Percentiles rank a stretch among this genome's conserved stretches.
Evolutionary conservation across 2,329 filamentous ascomycete species (phyloP).

Genomic region (Tolypocladium ophioglossoides): DNA sequence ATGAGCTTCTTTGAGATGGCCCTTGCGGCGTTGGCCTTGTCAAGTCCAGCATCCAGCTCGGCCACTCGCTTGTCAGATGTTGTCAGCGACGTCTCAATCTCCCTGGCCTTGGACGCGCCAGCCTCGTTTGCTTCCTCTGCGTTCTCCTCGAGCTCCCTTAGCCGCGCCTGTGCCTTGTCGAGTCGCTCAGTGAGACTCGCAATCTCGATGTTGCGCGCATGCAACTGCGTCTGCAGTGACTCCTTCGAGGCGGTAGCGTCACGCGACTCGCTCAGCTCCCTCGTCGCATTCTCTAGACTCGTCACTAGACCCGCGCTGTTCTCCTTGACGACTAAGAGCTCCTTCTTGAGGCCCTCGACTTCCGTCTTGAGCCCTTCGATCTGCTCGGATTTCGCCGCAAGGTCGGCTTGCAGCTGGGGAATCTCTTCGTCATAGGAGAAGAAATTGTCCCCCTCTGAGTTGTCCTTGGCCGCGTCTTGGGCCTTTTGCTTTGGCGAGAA

Average conservation of each 20-base stretch:
- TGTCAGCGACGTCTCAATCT: constrained; percentile 24
- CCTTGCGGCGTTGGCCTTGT: constrained; percentile 28
- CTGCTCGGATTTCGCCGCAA: constrained; percentile 59
- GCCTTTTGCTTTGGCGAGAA: constrained; percentile 38
- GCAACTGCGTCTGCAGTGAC: constrained; percentile 38
- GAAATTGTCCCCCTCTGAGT: constrained; percentile 53
- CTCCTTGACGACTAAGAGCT: constrained; percentile 62
- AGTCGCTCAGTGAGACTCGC: constrained; percentile 38
- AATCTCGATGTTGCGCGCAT: constrained; percentile 37
- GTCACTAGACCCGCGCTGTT: constrained; percentile 55
- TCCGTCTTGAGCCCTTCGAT: constrained; percentile 60
- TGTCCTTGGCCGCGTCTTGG: constrained; percentile 17
- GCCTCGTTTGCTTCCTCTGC: constrained; percentile 21
- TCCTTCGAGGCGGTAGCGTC: constrained; percentile 29
- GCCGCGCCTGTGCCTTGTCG: constrained; percentile 29
- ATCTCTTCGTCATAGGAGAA: constrained; percentile 90
- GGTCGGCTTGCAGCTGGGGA: constrained; percentile 65
- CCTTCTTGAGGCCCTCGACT: constrained; percentile 55
- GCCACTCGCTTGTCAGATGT: constrained; percentile 21
- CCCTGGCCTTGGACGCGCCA: constrained; percentile 21
- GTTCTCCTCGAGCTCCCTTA: constrained; percentile 32
- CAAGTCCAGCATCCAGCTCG: constrained; percentile 30
- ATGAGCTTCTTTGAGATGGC: constrained; percentile 29
- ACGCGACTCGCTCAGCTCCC: constrained; percentile 44
- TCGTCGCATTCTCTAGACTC: constrained; percentile 56